Evolutionary conservation across 2,329 filamentous ascomycete species (phyloP), one percentile per base, ranked within the genome.

Genomic region (Aspergillus thermomutatus): DNA sequence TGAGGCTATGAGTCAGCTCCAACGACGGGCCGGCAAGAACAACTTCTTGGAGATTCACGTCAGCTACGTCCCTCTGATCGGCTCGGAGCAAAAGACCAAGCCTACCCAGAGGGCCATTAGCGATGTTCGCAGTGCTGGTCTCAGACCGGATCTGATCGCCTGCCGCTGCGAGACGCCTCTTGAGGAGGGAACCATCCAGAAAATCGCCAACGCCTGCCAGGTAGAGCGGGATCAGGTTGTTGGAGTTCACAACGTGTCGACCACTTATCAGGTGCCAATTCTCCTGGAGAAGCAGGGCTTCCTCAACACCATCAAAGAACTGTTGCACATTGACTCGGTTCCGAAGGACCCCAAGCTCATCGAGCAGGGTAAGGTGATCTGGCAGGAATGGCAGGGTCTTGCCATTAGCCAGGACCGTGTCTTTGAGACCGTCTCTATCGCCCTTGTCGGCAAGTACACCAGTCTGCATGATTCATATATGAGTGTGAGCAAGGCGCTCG

Each of bases 181-280:
- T 6, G 87, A 91, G 49, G 80, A 86, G 40, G 77, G 79, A 8
- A 93, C 91, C 1, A 87, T 93, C 50, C 82, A 88, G 61, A 97
- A 99, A 79, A 91, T 99, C 61, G 92, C 93, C 59, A 85, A 86
- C 68, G 91, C 88, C 76, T 97, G 93, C 74, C 91, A 96, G 70
- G 88, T 97, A 49, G 90, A 95, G 53, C 78, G 83, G 10, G 83
- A 92, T 63, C 91, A 97, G 71, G 91, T 97, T 46, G 80, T 97
- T 60, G 89, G 86, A 10, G 92, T 99, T 10, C 88, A 89, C 65
- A 89, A 97, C 72, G 91, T 97, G 75, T 82, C 87, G 21, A 92
- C 92, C 11, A 95, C 90, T 52, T 99, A 99, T 76, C 92, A 96
- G 63, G 93, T 97, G 2, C 94, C 94, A 0, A 81, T 97, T n/a